Conservation (phyloP, 257 asterid species). For the Petunia axillaris region DNA sequence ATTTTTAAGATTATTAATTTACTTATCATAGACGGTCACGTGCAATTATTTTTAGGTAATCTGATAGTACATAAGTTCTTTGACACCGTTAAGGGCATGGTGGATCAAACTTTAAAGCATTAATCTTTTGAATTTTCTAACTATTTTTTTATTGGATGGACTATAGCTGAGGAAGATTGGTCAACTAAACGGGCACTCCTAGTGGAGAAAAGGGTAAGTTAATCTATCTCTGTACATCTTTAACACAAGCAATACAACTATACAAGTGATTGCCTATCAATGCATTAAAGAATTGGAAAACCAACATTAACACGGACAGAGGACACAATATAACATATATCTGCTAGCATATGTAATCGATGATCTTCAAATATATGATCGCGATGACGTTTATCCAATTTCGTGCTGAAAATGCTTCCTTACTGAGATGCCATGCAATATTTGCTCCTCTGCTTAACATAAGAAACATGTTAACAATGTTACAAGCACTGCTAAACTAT, state of each 20-base stretch:
- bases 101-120: too few relatives aligned
- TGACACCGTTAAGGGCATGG: background rate
- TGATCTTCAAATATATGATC: background rate
- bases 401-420: background rate
- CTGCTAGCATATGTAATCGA: too few relatives aligned
- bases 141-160: conserved; percentile 40
- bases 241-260: background rate
- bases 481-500: background rate
- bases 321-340: too few relatives aligned
- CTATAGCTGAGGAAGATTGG: conserved; percentile 94
- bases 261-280: background rate
- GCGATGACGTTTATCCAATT: background rate
- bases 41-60: background rate
- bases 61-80: too few relatives aligned
- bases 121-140: background rate
- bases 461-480: background rate
- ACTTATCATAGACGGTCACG: conserved; percentile 1
- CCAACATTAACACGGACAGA: too few relatives aligned
- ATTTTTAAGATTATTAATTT: too few relatives aligned
- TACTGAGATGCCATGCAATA: background rate
- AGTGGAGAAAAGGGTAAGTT: conserved; percentile 70
- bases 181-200: conserved; percentile 66
- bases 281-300: background rate
- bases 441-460: background rate
- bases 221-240: background rate